A percentile compares a stretch with the other conserved stretches of the same genome.
Conservation (phyloP, 257 asterid genomes). For the Solanum appendiculatum region DNA sequence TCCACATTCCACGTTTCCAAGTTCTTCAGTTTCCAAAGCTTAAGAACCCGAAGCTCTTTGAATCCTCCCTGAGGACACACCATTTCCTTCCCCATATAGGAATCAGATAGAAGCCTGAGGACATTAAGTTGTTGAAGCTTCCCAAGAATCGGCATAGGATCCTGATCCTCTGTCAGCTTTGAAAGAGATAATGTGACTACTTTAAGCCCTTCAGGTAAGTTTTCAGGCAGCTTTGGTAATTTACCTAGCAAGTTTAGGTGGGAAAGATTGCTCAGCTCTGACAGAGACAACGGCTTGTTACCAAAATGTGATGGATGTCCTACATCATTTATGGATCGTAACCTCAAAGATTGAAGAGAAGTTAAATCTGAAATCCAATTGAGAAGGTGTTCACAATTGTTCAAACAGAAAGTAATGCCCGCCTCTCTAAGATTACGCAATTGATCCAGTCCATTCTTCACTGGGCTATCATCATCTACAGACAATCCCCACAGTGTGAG, state of each 20-base stretch:
- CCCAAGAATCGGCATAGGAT: conserved; percentile 26
- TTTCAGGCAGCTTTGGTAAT: conserved; percentile 6
- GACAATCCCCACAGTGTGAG: conserved; percentile 23
- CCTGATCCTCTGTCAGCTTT: conserved; percentile 7
- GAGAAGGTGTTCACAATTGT: not conserved
- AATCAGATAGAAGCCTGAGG: conserved; percentile 27
- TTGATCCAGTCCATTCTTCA: conserved; percentile 1
- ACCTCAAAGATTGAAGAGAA: conserved; percentile 12
- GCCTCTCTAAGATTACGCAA: conserved; percentile 11
- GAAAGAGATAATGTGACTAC: conserved; percentile 23
- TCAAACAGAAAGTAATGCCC: conserved; percentile 12
- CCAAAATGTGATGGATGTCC: conserved; percentile 16
- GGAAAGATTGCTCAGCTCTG: conserved; percentile 10
- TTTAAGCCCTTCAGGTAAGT: conserved; percentile 16
- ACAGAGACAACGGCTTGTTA: not conserved
- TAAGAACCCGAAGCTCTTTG: conserved; percentile 17
- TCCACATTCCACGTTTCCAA: conserved; percentile 19
- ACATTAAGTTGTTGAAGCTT: conserved; percentile 11
- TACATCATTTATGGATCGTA: conserved; percentile 17
- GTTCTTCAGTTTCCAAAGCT: conserved; percentile 21
- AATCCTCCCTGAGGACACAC: conserved; percentile 12
- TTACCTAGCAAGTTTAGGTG: conserved; percentile 19
- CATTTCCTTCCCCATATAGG: conserved; percentile 11
- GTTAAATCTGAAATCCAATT: conserved; percentile 13
- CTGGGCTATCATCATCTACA: conserved; percentile 1